phyloP scores from a whole-genome alignment of 1,139 yeast genomes.

The Saccharomyces pastorianus region DNA sequence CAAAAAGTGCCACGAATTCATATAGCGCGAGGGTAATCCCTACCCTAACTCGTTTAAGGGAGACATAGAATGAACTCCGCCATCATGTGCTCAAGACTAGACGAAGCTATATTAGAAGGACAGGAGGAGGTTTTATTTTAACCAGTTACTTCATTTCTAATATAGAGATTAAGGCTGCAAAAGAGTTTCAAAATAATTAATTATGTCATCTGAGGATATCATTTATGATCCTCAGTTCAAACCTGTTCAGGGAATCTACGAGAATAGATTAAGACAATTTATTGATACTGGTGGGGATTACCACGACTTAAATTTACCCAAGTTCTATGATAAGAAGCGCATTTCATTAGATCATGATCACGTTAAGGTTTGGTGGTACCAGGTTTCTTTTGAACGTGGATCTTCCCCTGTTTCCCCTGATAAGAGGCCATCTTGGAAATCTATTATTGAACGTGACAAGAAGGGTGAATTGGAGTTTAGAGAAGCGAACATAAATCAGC shows the following conservation, averaged over 20 bases:
- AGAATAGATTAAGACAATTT: slow-evolving; percentile 74
- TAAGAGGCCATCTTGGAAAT: slow-evolving; percentile 65
- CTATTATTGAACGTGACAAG: slow-evolving; percentile 42
- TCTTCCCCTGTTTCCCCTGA: slow-evolving; percentile 30
- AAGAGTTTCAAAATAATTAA: neutral
- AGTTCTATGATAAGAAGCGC: slow-evolving; percentile 61
- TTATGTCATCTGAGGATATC: slow-evolving; percentile 23
- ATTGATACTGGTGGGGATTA: slow-evolving; percentile 66
- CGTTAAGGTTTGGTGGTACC: slow-evolving; percentile 29
- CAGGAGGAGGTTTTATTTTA: neutral
- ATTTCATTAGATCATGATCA: slow-evolving; percentile 27
- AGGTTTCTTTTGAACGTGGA: slow-evolving; percentile 28
- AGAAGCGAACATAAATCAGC: slow-evolving; percentile 57
- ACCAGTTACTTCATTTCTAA: neutral
- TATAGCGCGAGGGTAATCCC: neutral
- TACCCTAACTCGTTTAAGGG: neutral
- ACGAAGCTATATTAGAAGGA: neutral
- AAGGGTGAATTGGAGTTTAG: slow-evolving; percentile 35
- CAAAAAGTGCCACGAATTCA: neutral
- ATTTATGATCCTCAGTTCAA: slow-evolving; percentile 71
- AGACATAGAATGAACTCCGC: neutral
- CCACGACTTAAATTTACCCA: slow-evolving; percentile 64
- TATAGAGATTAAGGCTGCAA: neutral
- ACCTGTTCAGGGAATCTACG: slow-evolving; percentile 73
- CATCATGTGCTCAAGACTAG: neutral